Evolutionary conservation across 345 rosid genomes (phyloP), one percentile per base, ranked within the genome.

Genomic region (Euclidium syriacum): DNA sequence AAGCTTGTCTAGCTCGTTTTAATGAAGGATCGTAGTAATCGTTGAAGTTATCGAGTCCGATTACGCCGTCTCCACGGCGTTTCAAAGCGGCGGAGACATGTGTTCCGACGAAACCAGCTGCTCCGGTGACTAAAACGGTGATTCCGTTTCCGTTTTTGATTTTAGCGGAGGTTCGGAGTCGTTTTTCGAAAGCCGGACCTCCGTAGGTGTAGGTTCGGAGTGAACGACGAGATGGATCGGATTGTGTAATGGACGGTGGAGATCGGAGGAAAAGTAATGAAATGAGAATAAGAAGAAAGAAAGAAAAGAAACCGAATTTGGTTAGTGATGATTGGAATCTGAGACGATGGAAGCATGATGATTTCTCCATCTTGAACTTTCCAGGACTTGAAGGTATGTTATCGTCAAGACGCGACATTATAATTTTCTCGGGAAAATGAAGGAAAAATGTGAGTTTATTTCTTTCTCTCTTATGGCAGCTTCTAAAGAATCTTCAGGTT

Each of bases 321-420:
- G 81, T 80, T n/a, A 79, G 67, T 2, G 92, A 85, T 2, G 88
- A 81, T 60, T 89, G 98, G 79, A 86, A 82, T 64, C 95, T 71
- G 54, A 78, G 30, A 11, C 90, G 80, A 61, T 71, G 68, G 2
- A 74, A 36, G 72, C 80, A 86, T 0, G 91, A 73, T 6, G 95
- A 81, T 73, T 86, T 91, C 17, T 91, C 98, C 84, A 91, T 88
- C 88, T 91, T 91, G 90, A 91, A 88, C 61, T 91, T 91, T 33
- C 95, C 98, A 1, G 95, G 90, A 27, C 96, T 88, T 30, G 96
- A 88, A 7, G 98, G 96, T 43, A 64, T 80, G 72, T 86, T 80
- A 71, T 86, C 69, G 58, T 91, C 91, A 69, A 79, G 96, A 69
- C 85, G 91, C 16, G 92, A 86, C 86, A 82, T 83, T n/a, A n/a